These are phyloP conservation scores for Alternaria tenuissima DNA, from an alignment of 2,329 filamentous ascomycete genomes.

Conservation along the genomic window DNA sequence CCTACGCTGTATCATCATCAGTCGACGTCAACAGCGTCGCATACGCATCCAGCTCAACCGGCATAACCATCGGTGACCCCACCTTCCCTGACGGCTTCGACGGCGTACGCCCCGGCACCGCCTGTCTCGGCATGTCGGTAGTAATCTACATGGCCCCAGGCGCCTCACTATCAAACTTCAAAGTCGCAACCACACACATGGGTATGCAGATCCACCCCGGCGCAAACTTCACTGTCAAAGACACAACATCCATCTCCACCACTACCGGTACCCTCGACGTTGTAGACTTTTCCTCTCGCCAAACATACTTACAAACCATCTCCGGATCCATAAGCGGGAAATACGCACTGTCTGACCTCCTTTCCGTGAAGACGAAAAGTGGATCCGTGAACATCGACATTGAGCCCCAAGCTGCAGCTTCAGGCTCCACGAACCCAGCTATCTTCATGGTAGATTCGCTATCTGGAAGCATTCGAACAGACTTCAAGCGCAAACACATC, in stretches of 20 bases:
- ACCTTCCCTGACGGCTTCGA: conserved; percentile 35
- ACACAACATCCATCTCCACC: conserved; percentile 42
- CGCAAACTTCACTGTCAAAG: conserved; percentile 43
- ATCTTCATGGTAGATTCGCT: conserved; percentile 47
- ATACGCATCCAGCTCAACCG: conserved; percentile 32
- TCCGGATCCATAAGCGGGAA: conserved; percentile 54
- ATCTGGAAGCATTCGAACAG: conserved; percentile 50
- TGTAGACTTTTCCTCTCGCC: conserved; percentile 46
- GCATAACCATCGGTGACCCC: conserved; percentile 40
- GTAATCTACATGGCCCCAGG: conserved; percentile 49
- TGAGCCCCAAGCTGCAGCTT: conserved; percentile 46
- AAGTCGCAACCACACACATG: conserved; percentile 48
- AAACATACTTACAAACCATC: conserved; percentile 51
- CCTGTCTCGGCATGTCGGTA: conserved; percentile 52
- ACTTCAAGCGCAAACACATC: conserved; percentile 47
- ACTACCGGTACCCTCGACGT: conserved; percentile 48
- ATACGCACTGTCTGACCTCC: conserved; percentile 52
- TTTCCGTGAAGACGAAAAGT: conserved; percentile 52
- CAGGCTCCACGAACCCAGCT: conserved; percentile 42
- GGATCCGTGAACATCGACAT: conserved; percentile 54
- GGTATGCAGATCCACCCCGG: conserved; percentile 49
- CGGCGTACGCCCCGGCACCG: conserved; percentile 29
- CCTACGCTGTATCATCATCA: conserved; percentile 48
- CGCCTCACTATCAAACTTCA: conserved; percentile 44
- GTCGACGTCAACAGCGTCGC: conserved; percentile 43